These are phyloP conservation scores for Scutellaria minor DNA, from an alignment of 257 asterid genomes.

Conservation along the genomic window DNA sequence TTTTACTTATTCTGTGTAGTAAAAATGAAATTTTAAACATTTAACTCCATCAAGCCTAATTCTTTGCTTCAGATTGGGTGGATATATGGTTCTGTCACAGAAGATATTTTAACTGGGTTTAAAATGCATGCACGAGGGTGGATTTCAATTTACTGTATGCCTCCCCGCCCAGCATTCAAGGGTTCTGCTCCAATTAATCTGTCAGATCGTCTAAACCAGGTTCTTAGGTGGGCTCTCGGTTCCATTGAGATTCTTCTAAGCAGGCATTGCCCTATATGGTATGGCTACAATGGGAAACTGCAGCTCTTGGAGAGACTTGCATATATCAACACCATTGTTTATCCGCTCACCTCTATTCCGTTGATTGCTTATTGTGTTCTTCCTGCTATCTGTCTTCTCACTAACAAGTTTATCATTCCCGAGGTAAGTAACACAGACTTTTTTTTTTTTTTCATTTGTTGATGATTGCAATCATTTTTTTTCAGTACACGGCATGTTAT, in stretches of 20 bases:
- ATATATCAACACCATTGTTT: slow-evolving; percentile 81
- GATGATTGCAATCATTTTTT: not conserved
- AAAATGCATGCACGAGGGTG: slow-evolving; percentile 97
- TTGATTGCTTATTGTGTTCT: slow-evolving; percentile 84
- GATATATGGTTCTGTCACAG: slow-evolving; percentile 95
- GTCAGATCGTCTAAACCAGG: slow-evolving; percentile 94
- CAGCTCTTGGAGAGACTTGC: slow-evolving; percentile 79
- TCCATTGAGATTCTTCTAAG: slow-evolving; percentile 88
- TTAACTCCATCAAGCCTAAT: slow-evolving; percentile 2
- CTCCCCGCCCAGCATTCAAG: slow-evolving; percentile 89
- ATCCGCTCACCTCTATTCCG: slow-evolving; percentile 87
- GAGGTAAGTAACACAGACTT: slow-evolving; percentile 48
- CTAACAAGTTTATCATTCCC: slow-evolving; percentile 81
- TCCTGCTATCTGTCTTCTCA: slow-evolving; percentile 89
- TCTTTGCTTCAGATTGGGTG: slow-evolving; percentile 73
- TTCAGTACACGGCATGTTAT: not conserved
- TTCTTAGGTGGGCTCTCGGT: slow-evolving; percentile 95
- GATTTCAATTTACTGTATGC: slow-evolving; percentile 88
- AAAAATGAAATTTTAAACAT: not conserved
- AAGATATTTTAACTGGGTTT: slow-evolving; percentile 91
- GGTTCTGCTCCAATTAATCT: slow-evolving; percentile 97
- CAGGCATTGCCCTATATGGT: slow-evolving; percentile 95
- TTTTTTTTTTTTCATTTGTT: not conserved
- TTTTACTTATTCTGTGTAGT: not conserved
- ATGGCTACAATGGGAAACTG: slow-evolving; percentile 75